These are phyloP conservation scores for Iris pallida DNA, from an alignment of 116 monocot genomes.

Conservation along the genomic window DNA sequence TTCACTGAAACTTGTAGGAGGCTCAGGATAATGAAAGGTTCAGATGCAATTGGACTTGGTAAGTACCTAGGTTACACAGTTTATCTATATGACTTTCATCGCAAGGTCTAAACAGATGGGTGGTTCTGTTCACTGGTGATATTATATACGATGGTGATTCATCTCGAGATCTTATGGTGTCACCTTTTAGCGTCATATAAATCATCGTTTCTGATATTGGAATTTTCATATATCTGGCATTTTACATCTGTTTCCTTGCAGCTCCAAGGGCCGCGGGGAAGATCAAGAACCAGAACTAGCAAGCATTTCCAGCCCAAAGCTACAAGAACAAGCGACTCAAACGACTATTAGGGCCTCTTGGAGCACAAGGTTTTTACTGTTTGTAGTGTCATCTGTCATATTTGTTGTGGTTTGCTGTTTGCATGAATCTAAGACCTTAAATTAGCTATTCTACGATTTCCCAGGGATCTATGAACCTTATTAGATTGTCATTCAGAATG, in stretches of 20 bases:
- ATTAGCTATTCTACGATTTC: neutral
- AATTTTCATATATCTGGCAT: neutral
- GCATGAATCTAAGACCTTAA: neutral
- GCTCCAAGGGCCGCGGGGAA: constrained; percentile 51
- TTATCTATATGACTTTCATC: neutral
- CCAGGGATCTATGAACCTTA: neutral
- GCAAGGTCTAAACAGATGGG: too few species aligned
- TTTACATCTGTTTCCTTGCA: constrained; percentile 6
- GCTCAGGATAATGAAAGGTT: constrained; percentile 19
- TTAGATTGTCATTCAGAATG: too few species aligned
- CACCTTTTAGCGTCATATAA: neutral
- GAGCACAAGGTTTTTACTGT: neutral
- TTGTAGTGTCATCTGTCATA: neutral
- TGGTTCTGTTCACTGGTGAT: too few species aligned
- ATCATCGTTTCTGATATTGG: neutral
- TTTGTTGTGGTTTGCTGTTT: neutral
- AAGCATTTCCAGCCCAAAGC: neutral
- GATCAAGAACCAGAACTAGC: constrained; percentile 33
- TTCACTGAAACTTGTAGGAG: constrained; percentile 17
- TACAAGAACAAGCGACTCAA: neutral
- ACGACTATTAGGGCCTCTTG: neutral
- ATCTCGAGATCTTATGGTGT: neutral
- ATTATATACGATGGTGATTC: too few species aligned
- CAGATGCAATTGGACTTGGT: constrained; percentile 27
- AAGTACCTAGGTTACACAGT: neutral